A percentile compares a stretch with the other conserved stretches of the same genome.
phyloP scores from a whole-genome alignment of 2,329 filamentous ascomycete species.

The Exophiala oligosperma region DNA sequence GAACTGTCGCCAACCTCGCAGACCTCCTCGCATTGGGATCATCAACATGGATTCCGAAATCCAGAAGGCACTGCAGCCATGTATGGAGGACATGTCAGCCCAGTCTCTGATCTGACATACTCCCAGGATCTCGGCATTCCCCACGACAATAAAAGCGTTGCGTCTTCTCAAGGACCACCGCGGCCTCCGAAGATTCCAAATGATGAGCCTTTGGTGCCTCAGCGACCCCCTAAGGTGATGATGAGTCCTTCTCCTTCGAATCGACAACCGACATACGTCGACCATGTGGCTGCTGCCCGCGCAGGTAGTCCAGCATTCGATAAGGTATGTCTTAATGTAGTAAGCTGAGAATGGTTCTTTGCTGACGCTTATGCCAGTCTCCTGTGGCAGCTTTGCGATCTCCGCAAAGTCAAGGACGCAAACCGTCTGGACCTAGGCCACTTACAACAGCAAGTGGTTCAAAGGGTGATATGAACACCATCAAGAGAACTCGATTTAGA shows the following conservation, averaged over 20 bases:
- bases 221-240: conserved; percentile 42
- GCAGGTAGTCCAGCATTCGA: conserved; percentile 31
- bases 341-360: neutral
- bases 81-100: conserved; percentile 43
- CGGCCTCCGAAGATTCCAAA: conserved; percentile 57
- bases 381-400: conserved; percentile 32
- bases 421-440: conserved; percentile 50
- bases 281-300: conserved; percentile 42
- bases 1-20: conserved; percentile 39
- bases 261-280: conserved; percentile 39
- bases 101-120: conserved; percentile 48
- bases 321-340: conserved; percentile 27
- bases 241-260: conserved; percentile 34
- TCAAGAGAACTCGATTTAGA: conserved; percentile 41
- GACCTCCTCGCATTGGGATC: conserved; percentile 44
- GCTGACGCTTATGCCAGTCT: conserved; percentile 18
- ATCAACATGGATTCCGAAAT: conserved; percentile 14
- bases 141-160: conserved; percentile 19
- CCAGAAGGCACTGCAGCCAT: conserved; percentile 13
- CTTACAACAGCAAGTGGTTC: conserved; percentile 41
- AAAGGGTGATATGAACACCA: conserved; percentile 30
- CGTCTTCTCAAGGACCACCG: conserved; percentile 42
- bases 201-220: conserved; percentile 60
- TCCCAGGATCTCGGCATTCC: conserved; percentile 35
- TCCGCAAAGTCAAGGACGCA: conserved; percentile 38